Conservation (phyloP, 306 rosid species). For the Corylus avellana region DNA sequence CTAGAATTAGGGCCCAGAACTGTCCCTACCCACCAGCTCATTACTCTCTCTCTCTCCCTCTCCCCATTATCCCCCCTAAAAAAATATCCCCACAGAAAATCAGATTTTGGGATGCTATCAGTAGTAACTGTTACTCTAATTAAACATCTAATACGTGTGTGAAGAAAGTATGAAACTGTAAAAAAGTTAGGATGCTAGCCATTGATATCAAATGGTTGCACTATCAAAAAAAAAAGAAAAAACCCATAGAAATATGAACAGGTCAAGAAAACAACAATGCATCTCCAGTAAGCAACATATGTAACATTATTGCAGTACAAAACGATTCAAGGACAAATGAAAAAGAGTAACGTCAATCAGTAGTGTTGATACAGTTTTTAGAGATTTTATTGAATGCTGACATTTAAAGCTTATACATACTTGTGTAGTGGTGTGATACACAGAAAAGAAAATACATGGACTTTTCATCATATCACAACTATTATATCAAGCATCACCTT, state of each 20-base stretch:
- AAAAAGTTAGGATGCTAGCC: neutral
- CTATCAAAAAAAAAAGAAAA: neutral
- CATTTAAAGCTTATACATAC: neutral
- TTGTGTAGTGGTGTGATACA: neutral
- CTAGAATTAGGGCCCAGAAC: conserved; percentile 9
- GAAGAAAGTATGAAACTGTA: neutral
- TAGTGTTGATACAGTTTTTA: neutral
- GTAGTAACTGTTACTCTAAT: neutral
- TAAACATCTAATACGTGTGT: neutral
- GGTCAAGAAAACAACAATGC: neutral
- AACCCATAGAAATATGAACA: neutral
- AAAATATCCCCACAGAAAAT: neutral
- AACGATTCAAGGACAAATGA: neutral
- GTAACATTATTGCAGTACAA: neutral
- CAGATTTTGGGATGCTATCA: neutral
- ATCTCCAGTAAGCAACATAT: neutral
- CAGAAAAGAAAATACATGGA: neutral
- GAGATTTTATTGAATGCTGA: neutral
- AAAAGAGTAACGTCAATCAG: neutral
- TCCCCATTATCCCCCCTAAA: too few species aligned
- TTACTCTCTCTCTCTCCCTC: neutral
- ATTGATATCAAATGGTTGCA: neutral
- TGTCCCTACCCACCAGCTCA: neutral
- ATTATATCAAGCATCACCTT: conserved; percentile 53
- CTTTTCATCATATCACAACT: neutral